Base-by-base conservation (phyloP, 2,329 filamentous ascomycete genomes). In the Didymella pinodella region DNA sequence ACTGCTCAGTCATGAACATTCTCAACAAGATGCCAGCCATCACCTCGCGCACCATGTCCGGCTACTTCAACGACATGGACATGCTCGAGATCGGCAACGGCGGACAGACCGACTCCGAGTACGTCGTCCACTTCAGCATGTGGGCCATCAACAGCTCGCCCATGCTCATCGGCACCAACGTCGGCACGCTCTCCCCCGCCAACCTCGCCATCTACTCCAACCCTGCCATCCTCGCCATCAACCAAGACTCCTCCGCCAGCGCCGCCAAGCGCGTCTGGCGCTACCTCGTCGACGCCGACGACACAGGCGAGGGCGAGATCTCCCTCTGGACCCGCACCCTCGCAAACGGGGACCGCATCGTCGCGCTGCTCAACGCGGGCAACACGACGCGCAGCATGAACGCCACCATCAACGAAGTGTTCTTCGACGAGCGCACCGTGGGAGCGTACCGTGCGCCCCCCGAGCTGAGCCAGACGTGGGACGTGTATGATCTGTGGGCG, bases 401-500 rank as follows among this genome's bases (percentile, higher is more conserved):
- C 54, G 82, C 81, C 18, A 81, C 82, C 1, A 77, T 85, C 3
- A 74, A 75, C 20, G 84, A 86, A 40, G 82, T 86, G 54, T 86
- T 86, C 71, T 70, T 81, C 48, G 81, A 83, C 60, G 73, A 75
- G 34, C 80, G 81, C 4, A 77, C 77, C 0, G 73, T 70, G 1
- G 79, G 79, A 25, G 79, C 79, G 0, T 71, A 75, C 47, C 59
- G 67, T 26, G 65, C 71, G 1, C 80, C 80, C 0, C 57, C 70
- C 0, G 75, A 83, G 68, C 69, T 80, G 0, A 67, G 74, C 25
- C 70, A 79, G 61, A 74, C 71, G 0, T 86, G 83, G 83, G 83
- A 85, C 60, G 73, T 86, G 6, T 81, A 71, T 40, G 84, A 86
- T 66, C 74, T 86, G 1, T 86, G 84, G 84, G 83, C 79, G 4